Percentiles rank a stretch among this genome's conserved stretches.
Evolutionary conservation across 1,284 basidiomycete genomes (phyloP).

Genomic region (Cutaneotrichosporon sp.): DNA sequence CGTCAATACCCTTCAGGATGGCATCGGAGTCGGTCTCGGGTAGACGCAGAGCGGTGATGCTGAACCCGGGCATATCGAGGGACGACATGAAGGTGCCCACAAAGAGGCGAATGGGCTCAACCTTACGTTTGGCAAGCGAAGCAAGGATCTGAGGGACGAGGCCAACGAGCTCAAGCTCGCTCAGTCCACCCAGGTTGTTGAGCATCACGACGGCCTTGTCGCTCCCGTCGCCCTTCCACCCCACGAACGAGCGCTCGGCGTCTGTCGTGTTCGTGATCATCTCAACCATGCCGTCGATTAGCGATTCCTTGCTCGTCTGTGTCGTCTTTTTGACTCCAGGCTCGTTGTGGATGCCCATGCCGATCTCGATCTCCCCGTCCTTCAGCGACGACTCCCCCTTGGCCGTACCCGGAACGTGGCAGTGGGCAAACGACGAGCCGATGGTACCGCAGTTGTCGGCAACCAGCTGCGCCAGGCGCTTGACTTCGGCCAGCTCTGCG

Average conservation of each 20-base stretch:
- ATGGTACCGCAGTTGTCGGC: slow-evolving; percentile 66
- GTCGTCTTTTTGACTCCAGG: slow-evolving; percentile 66
- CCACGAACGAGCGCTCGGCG: slow-evolving; percentile 75
- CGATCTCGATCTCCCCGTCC: slow-evolving; percentile 70
- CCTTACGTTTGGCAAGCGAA: slow-evolving; percentile 56
- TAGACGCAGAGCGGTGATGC: slow-evolving; percentile 76
- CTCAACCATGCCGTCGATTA: slow-evolving; percentile 67
- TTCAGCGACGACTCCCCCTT: slow-evolving; percentile 4
- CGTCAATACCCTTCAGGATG: slow-evolving; percentile 72
- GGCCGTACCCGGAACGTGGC: slow-evolving; percentile 53
- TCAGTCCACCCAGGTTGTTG: slow-evolving; percentile 65
- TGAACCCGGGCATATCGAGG: slow-evolving; percentile 92
- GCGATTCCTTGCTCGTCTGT: slow-evolving; percentile 60
- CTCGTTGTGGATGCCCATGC: slow-evolving; percentile 85
- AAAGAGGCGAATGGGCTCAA: slow-evolving; percentile 62
- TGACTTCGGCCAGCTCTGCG: slow-evolving; percentile 67
- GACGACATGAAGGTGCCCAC: slow-evolving; percentile 86
- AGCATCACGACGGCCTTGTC: slow-evolving; percentile 56
- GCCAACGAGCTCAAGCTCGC: slow-evolving; percentile 75
- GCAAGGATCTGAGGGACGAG: slow-evolving; percentile 50
- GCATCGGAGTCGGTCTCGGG: slow-evolving; percentile 55
- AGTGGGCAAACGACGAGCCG: slow-evolving; percentile 87
- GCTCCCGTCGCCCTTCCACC: slow-evolving; percentile 63
- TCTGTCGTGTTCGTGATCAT: slow-evolving; percentile 70
- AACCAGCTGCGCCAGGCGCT: slow-evolving; percentile 63